A percentile compares a stretch with the other conserved stretches of the same genome.
Conservation (phyloP, 2,329 filamentous ascomycete species). For the Diaporthe helianthi region DNA sequence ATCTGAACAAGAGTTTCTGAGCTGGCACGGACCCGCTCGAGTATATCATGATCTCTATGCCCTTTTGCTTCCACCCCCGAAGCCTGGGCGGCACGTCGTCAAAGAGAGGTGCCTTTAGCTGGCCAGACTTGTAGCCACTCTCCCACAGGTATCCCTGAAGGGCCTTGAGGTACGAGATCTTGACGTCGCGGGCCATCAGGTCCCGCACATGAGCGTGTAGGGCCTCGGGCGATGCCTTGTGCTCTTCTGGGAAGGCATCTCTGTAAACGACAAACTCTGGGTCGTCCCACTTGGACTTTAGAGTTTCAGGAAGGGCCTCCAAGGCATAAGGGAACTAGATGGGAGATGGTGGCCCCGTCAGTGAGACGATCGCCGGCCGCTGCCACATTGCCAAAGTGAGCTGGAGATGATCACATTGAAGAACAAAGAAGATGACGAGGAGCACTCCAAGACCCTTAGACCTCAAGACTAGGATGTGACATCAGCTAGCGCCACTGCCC, state of each 20-base stretch:
- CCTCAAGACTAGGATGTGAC: constrained; percentile 22
- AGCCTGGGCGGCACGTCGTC: constrained; percentile 74
- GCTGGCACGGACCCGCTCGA: constrained; percentile 82
- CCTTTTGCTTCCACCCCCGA: constrained; percentile 61
- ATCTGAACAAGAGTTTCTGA: constrained; percentile 79
- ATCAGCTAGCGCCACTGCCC: constrained; percentile 8
- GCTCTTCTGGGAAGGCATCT: constrained; percentile 72
- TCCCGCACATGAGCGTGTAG: constrained; percentile 73
- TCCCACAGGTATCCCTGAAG: constrained; percentile 83
- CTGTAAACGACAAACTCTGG: constrained; percentile 71
- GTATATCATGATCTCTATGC: constrained; percentile 75
- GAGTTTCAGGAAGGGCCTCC: constrained; percentile 66
- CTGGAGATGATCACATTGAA: constrained; percentile 9
- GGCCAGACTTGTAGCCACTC: constrained; percentile 73
- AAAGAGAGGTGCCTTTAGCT: constrained; percentile 76
- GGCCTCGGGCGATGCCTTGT: constrained; percentile 62
- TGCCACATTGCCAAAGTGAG: background rate
- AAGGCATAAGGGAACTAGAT: constrained; percentile 79
- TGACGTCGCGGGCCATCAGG: constrained; percentile 75
- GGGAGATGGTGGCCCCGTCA: constrained; percentile 6
- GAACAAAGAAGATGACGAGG: constrained; percentile 19
- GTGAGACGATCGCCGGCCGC: constrained; percentile 23
- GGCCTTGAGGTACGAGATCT: constrained; percentile 78
- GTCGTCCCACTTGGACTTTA: constrained; percentile 72
- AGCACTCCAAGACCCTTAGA: background rate